phyloP scores from a whole-genome alignment of 1,284 basidiomycete species.

The Austropuccinia psidii region DNA sequence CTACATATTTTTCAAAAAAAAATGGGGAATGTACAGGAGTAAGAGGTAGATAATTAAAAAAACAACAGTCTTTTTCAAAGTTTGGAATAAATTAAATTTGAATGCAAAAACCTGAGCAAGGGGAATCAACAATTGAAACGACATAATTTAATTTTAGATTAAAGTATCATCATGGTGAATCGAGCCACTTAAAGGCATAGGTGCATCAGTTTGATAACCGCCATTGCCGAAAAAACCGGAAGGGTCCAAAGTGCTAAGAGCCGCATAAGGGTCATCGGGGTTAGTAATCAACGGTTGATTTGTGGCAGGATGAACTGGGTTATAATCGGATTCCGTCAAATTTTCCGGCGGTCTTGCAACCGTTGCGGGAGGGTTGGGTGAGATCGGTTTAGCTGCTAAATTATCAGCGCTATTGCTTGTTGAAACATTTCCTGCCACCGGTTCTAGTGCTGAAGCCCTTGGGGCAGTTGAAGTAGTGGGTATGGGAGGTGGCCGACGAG shows the following conservation, averaged over 20 bases:
- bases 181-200: constrained; percentile 12
- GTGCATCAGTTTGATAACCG: constrained; percentile 11
- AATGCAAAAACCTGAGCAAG: no score
- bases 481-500: constrained; percentile 22
- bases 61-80: no score
- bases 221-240: constrained; percentile 12
- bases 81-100: no score
- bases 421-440: not conserved
- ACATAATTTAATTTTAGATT: no score
- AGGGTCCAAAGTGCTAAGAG: constrained; percentile 24
- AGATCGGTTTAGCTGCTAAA: not conserved
- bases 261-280: constrained; percentile 34
- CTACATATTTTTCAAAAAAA: no score
- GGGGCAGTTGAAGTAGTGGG: constrained; percentile 10
- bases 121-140: no score
- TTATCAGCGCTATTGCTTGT: not conserved
- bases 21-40: no score
- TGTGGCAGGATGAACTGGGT: no score
- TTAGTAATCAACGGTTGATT: not conserved
- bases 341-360: not conserved
- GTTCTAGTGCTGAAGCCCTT: not conserved
- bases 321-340: not conserved
- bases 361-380: not conserved
- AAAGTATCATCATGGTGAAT: no score
- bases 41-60: no score